Evolutionary conservation across 208 protist species (phyloP), one percentile per base, ranked within the genome.

Genomic region (Baffinella frigidus): DNA sequence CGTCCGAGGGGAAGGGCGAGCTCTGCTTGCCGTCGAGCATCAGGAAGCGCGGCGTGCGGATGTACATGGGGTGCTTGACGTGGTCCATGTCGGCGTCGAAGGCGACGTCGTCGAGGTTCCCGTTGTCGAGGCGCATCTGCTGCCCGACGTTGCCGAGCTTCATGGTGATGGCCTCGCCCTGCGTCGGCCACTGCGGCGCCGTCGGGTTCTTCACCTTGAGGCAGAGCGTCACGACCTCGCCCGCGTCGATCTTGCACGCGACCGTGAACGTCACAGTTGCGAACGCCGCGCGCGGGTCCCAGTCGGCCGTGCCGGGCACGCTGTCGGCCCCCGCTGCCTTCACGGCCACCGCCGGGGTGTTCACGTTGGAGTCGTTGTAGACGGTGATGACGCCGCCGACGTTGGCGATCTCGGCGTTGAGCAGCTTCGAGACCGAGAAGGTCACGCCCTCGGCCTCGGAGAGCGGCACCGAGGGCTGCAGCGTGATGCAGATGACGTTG

Each of bases 181-280:
- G 56, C 17, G 56, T 33, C 24, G 20, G 24, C n/a, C n/a, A n/a
- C 51, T 87, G 80, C n/a, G 30, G 35, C 80, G 20, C 5, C n/a
- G 43, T 43, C 5, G 80, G 80, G 51, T 87, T 87, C n/a, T 17
- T 56, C 2, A 87, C 80, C 3, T 56, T 87, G 80, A 87, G 61
- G 44, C 44, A 87, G 48, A 87, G 61, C 14, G 30, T 24, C n/a
- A 45, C 20, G 14, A 39, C 51, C 17, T 50, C 35, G 51, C 80
- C 80, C n/a, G 80, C 48, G 39, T 87, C 44, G 24, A 80, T 41
- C 71, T 35, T 80, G 27, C 71, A 80, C 1, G 36, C 30, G 71
- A 80, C 39, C 36, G n/a, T 30, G 7, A 80, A 30, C 11, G 20
- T 30, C 24, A 64, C 24, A 64, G 56, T n/a, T n/a, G n/a, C n/a